Evolutionary conservation across 495 filamentous ascomycete genomes (phyloP), one percentile per base, ranked within the genome.

Genomic region (Trypethelium eluteriae): DNA sequence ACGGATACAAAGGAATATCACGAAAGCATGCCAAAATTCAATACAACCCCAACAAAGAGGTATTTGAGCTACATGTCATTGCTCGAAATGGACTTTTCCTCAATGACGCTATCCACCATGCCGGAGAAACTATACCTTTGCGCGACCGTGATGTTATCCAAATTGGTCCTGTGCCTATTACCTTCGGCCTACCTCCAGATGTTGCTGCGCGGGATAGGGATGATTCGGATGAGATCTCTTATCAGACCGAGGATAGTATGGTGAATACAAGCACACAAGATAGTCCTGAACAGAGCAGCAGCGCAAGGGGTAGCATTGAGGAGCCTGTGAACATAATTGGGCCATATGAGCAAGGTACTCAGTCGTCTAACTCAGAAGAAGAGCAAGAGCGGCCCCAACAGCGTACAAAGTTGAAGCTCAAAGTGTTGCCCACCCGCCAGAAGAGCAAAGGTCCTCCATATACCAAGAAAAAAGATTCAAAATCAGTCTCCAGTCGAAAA

Each of bases 51-150:
- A 82, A 86, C 32, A 83, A 82, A 68, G 83, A 86, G 64, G 75
- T 87, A 14, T 98, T 93, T 67, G 88, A 95, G 72, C 85, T 94
- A 70, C 81, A 88, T 47, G 86, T 95, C 2, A 79, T 93, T 71
- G 92, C 93, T 63, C 84, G 87, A 70, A 97, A 96, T 73, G 92
- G 92, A 39, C 88, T 89, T 39, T 96, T 93, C 68, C 85, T 90
- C 61, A 88, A 96, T 62, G 89, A 89, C 41, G 82, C 86, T 63
- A 88, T 85, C 75, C 81, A 87, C 70, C 79, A 80, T 1, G 79
- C 81, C 16, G 85, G 87, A 47, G 81, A 85, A 44, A 78, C 84
- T 18, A 82, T 89, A 32, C 82, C 85, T 9, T 77, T 96, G 62
- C 81, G 85, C 62, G 89, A 89, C 70, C 88, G 89, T 49, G 87